These are phyloP conservation scores for Colletotrichum liaoningense DNA, from an alignment of 2,329 filamentous ascomycete species.

Conservation along the genomic window DNA sequence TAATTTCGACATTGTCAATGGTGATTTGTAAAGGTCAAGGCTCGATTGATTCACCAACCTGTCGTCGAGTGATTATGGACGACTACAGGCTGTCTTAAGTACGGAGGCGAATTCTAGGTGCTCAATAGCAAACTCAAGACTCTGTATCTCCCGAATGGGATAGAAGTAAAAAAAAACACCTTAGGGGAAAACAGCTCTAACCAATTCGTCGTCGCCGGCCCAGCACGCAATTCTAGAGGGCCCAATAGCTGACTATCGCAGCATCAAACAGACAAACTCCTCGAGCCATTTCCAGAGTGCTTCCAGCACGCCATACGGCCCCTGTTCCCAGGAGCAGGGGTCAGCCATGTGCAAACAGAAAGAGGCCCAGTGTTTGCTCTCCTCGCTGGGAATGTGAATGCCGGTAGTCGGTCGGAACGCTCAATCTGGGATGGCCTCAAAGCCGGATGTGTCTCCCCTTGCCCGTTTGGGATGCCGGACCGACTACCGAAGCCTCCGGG, in stretches of 20 bases:
- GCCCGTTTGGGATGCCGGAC: slow-evolving; percentile 8
- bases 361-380: neutral
- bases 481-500: slow-evolving; percentile 21
- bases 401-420: slow-evolving; percentile 26
- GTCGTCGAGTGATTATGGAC: too few species aligned
- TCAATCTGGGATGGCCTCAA: neutral
- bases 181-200: too few species aligned
- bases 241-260: neutral
- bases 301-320: slow-evolving; percentile 20
- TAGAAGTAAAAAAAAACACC: rapidly evolving
- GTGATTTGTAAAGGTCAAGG: neutral
- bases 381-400: neutral
- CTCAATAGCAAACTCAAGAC: neutral
- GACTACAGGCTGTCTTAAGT: too few species aligned
- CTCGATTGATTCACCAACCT: too few species aligned
- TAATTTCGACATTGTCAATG: slow-evolving; percentile 35
- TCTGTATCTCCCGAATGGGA: neutral
- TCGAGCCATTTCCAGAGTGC: neutral
- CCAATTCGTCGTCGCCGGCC: neutral
- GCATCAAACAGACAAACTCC: slow-evolving; percentile 1
- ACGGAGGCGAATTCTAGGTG: too few species aligned
- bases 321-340: neutral
- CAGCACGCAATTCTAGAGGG: slow-evolving; percentile 9
- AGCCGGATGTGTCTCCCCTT: neutral
- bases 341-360: neutral